Base-by-base conservation (phyloP, 2,329 filamentous ascomycete species). In the Knoxdaviesia capensis region DNA sequence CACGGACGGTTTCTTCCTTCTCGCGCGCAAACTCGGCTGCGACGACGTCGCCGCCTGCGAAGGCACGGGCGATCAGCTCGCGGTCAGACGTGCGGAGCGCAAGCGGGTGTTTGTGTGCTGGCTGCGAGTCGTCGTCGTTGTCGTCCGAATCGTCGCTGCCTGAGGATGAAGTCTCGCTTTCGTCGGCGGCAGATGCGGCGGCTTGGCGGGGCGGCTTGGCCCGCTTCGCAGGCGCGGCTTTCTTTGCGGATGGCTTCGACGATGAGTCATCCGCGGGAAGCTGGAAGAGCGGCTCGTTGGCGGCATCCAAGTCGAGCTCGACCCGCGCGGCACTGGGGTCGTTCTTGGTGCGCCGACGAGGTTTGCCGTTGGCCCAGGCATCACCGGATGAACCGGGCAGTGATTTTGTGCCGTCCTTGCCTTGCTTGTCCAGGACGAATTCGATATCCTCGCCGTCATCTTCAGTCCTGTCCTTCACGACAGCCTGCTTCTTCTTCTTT, bases 31-130 rank as follows among this genome's bases (percentile, higher is more conserved):
- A 98, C 35, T 86, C 77, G 38, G 72, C 73, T 6, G 80, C 75
- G 1, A 92, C 83, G 55, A 94, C 82, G 51, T 87, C 75, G 39
- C 86, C 86, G 36, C 84, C 86, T 2, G 87, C 88, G 57, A 98
- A 94, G 5, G 85, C 87, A 49, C 77, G 71, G 47, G 80, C 77
- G 44, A 93, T 77, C 45, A 93, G 73, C 35, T 77, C 74, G 48
- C 70, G 65, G 50, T 77, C 72, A 6, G 36, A 40, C 2, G 20
- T 20, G 40, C 65, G 65, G 50, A 76, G 67, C 28, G 69, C 66
- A 42, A 77, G 62, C 70, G 65, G 40, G 63, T 54, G 20, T 65
- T 61, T 4, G 57, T 52, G 46, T 63, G 64, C 31, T 72, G 70
- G 2, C 61, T 64, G 51, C 28, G 56, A 57, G 32, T 45, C 48